phyloP scores from a whole-genome alignment of 345 rosid genomes.

The Salix caprea region DNA sequence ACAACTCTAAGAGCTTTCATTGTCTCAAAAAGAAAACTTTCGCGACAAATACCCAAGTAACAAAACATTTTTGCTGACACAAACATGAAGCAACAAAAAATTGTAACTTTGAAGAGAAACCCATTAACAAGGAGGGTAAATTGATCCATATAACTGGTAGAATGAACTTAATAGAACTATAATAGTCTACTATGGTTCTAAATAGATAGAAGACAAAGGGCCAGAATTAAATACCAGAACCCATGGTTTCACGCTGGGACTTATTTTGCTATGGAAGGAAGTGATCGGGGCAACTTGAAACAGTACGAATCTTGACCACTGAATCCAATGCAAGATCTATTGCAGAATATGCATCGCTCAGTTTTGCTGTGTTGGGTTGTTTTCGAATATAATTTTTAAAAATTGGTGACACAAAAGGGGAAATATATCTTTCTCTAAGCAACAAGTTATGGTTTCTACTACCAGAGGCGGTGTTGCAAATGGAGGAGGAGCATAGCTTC shows the following conservation, averaged over 20 bases:
- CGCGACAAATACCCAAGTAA: neutral
- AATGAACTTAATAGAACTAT: neutral
- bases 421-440: neutral
- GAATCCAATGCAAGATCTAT: constrained; percentile 54
- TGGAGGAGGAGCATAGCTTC: neutral
- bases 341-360: constrained; percentile 32
- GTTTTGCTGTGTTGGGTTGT: neutral
- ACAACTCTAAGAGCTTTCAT: neutral
- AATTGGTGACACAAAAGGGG: neutral
- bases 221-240: constrained; percentile 45
- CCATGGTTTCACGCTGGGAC: constrained; percentile 67
- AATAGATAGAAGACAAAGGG: neutral
- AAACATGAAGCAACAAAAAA: neutral
- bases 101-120: neutral
- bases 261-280: constrained; percentile 75
- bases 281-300: constrained; percentile 51
- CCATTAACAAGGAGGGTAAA: neutral
- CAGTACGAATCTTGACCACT: constrained; percentile 64
- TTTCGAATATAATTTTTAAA: neutral
- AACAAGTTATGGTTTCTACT: neutral
- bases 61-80: neutral
- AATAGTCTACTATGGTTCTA: neutral
- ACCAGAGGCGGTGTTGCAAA: neutral
- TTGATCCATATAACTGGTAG: neutral
- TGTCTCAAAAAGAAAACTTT: neutral